Percentiles rank a stretch among this genome's conserved stretches.
Evolutionary conservation across 2,329 filamentous ascomycete species (phyloP).

Genomic region (Aspergillus eucalypticola): DNA sequence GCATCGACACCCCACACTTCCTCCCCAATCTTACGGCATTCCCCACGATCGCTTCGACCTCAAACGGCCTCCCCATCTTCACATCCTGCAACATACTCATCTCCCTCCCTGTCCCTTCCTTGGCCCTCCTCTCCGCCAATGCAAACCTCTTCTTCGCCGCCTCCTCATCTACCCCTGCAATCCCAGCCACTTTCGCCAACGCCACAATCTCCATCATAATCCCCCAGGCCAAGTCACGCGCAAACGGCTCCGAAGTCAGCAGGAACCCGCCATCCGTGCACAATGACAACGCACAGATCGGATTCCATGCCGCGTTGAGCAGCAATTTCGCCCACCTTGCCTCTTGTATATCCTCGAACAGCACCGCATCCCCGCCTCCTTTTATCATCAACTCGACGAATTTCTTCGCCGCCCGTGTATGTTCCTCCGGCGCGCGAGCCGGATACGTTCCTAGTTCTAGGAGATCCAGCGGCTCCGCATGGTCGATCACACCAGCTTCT

Average conservation of each 20-base stretch:
- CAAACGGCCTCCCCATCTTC: constrained; percentile 43
- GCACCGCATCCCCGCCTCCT: constrained; percentile 50
- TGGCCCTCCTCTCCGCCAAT: constrained; percentile 39
- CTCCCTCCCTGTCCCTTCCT: constrained; percentile 42
- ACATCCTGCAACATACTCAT: constrained; percentile 55
- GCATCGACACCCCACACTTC: constrained; percentile 42
- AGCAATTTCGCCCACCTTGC: constrained; percentile 63
- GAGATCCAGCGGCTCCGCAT: constrained; percentile 47
- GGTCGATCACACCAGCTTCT: constrained; percentile 49
- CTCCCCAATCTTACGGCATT: constrained; percentile 47
- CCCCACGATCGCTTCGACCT: constrained; percentile 54
- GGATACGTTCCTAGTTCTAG: constrained; percentile 56
- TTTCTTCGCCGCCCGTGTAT: constrained; percentile 32
- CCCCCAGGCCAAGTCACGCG: constrained; percentile 39
- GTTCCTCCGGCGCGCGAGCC: constrained; percentile 22
- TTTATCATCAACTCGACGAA: constrained; percentile 47
- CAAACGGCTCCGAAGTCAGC: constrained; percentile 36
- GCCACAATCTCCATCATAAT: constrained; percentile 50
- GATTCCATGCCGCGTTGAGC: constrained; percentile 63
- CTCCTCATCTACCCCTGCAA: constrained; percentile 37
- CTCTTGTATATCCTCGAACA: constrained; percentile 57
- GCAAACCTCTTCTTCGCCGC: constrained; percentile 41
- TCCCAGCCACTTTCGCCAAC: constrained; percentile 45
- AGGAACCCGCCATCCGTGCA: constrained; percentile 56
- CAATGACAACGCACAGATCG: constrained; percentile 58